These are phyloP conservation scores for Piloderma croceum DNA, from an alignment of 768 basidiomycete genomes.

Conservation along the genomic window DNA sequence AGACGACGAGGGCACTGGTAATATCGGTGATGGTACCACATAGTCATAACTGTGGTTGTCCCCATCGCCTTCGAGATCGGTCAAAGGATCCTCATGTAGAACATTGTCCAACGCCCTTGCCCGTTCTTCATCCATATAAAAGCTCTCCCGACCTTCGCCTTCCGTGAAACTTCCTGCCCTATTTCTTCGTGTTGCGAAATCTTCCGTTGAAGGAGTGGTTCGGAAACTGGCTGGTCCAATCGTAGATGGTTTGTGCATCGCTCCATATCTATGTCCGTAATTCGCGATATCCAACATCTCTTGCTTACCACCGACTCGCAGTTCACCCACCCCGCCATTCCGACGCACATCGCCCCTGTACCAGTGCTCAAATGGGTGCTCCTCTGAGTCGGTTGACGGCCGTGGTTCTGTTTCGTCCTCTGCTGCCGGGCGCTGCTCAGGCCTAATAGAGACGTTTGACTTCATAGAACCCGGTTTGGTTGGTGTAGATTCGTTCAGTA, in stretches of 20 bases:
- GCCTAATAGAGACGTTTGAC: slow-evolving; percentile 33
- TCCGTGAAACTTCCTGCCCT: slow-evolving; percentile 65
- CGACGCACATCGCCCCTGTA: slow-evolving; percentile 82
- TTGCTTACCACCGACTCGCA: slow-evolving; percentile 64
- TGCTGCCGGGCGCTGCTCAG: slow-evolving; percentile 22
- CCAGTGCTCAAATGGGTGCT: slow-evolving; percentile 85
- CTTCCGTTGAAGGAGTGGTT: slow-evolving; percentile 18
- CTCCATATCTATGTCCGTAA: slow-evolving; percentile 79
- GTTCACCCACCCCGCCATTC: slow-evolving; percentile 85
- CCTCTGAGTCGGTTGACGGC: slow-evolving; percentile 69
- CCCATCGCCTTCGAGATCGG: slow-evolving; percentile 62
- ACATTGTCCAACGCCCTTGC: slow-evolving; percentile 47
- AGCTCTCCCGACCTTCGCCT: slow-evolving; percentile 51
- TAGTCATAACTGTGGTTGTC: slow-evolving; percentile 8
- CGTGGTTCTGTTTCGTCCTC: slow-evolving; percentile 42
- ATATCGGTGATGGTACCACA: slow-evolving; percentile 14
- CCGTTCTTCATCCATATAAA: slow-evolving; percentile 62
- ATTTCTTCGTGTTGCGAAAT: slow-evolving; percentile 36
- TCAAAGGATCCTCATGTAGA: slow-evolving; percentile 69
- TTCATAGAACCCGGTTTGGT: slow-evolving; percentile 40
- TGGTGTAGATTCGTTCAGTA: slow-evolving; percentile 62
- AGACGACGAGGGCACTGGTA: slow-evolving; percentile 12
- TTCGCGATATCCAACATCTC: slow-evolving; percentile 89
- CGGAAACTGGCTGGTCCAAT: slow-evolving; percentile 19
- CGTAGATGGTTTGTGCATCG: slow-evolving; percentile 31